phyloP scores from a whole-genome alignment of 1,139 yeast genomes.

The Sugiyamaella neomexicana region DNA sequence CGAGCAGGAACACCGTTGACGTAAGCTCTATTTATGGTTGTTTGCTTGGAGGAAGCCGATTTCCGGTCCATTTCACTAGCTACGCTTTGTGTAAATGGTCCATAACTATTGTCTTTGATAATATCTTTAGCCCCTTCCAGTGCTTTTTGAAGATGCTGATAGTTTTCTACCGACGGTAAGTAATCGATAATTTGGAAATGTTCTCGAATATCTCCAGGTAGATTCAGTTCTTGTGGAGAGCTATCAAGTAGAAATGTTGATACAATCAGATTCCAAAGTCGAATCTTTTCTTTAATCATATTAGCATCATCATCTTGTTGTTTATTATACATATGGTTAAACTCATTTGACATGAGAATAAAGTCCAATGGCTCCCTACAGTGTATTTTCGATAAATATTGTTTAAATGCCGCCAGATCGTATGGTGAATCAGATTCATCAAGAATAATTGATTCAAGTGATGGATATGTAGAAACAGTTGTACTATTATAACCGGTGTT shows the following conservation, averaged over 20 bases:
- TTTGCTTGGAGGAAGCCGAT: background rate
- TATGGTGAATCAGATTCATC: conserved; percentile 8
- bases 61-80: background rate
- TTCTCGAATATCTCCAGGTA: conserved; percentile 39
- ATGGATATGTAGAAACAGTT: background rate
- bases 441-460: conserved; percentile 9
- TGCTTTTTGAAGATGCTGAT: conserved; percentile 29
- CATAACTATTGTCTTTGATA: conserved; percentile 38
- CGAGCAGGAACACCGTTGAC: too few relatives aligned
- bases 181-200: conserved; percentile 33
- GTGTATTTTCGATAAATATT: conserved; percentile 37
- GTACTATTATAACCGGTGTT: too few relatives aligned
- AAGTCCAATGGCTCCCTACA: conserved; percentile 42
- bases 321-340: conserved; percentile 28
- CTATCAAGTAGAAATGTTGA: conserved; percentile 35
- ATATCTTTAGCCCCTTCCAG: conserved; percentile 35
- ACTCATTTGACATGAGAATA: conserved; percentile 36
- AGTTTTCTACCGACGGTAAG: conserved; percentile 10
- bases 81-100: conserved; percentile 27
- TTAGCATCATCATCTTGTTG: background rate
- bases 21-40: too few relatives aligned
- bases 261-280: conserved; percentile 36
- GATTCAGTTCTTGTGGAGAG: conserved; percentile 39
- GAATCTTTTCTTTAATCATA: background rate
- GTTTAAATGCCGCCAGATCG: conserved; percentile 35